Base-by-base conservation (phyloP, 1,139 yeast genomes). In the Geotrichum siamense region DNA sequence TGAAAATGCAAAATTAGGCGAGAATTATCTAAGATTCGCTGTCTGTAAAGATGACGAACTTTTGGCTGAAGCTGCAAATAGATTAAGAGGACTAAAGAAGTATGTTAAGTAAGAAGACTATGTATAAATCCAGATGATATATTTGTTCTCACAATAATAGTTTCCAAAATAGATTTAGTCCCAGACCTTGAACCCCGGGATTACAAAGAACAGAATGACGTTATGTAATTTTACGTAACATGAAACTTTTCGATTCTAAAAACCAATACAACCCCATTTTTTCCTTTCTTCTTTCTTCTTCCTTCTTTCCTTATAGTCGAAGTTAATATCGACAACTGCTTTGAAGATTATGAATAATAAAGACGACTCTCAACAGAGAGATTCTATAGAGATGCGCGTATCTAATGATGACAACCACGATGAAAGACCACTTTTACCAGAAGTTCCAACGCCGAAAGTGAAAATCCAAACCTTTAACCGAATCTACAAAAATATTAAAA, bases 1-100 rank as follows among this genome's bases (percentile, higher is more conserved):
- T 38, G 79, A 83, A 61, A 75, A 76, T 48, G 89, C 84, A 26
- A 72, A 76, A 48, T 76, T 80, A 13, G 87, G 91, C 43, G 95
- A 87, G 60, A 82, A 84, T 55, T 77, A 87, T 61, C 69, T 91
- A 51, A 78, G 98, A 61, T 89, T 91, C 63, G 97, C 98, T 13
- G 94, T 91, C 13, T 91, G 98, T 71, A 91, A 91, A 67, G 96
- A 83, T 56, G 94, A 91, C 60, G 70, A 68, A 5, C 71, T 85
- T 51, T 72, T 91, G 54, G 78, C 77, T 51, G 86, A 82, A 53
- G 97, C 97, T 0, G 94, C 82, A 13, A 74, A 70, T 48, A 78
- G 89, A 65, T 74, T 91, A 54, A 70, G 74, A 55, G 75, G 74
- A 37, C 73, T 91, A 57, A 82, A 82, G 66, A 67, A 82, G 44